Conservation (phyloP, 441 rosid species). For the Capsella rubella region DNA sequence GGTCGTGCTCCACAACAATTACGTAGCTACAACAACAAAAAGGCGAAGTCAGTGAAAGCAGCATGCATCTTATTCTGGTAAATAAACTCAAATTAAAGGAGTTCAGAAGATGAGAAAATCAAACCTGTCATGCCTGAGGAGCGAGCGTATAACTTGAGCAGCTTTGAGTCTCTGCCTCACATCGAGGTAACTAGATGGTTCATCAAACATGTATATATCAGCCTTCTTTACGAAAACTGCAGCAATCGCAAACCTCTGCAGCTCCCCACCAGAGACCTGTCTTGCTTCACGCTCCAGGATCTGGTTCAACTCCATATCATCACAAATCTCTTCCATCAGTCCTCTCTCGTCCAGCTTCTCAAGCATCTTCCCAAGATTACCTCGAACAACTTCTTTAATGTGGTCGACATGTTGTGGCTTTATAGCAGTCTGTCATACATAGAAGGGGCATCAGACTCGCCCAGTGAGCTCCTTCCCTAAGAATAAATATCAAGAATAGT, state of each 20-base stretch:
- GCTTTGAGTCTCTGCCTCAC: conserved; percentile 97
- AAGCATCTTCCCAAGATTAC: conserved; percentile 87
- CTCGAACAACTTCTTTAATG: conserved; percentile 85
- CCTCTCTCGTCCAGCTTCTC: conserved; percentile 80
- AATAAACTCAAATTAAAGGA: not conserved
- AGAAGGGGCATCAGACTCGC: not conserved
- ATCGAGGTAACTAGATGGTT: conserved; percentile 98
- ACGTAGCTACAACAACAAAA: conserved; percentile 61
- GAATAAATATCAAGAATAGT: not conserved
- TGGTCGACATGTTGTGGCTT: conserved; percentile 97
- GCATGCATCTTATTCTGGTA: not conserved
- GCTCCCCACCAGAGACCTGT: conserved; percentile 88
- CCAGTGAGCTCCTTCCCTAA: not conserved
- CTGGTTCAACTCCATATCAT: conserved; percentile 82
- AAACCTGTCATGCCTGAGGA: conserved; percentile 88
- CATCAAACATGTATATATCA: conserved; percentile 98
- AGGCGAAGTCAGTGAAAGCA: not conserved
- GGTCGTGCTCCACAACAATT: conserved; percentile 97
- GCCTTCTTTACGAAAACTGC: conserved; percentile 90
- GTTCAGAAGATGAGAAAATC: conserved; percentile 18
- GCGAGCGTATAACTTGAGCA: conserved; percentile 86
- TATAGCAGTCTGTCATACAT: conserved; percentile 69
- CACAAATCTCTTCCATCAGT: conserved; percentile 69
- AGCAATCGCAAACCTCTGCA: conserved; percentile 95
- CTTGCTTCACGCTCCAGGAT: conserved; percentile 72